phyloP scores from a whole-genome alignment of 345 rosid genomes.

The Durio zibethinus region DNA sequence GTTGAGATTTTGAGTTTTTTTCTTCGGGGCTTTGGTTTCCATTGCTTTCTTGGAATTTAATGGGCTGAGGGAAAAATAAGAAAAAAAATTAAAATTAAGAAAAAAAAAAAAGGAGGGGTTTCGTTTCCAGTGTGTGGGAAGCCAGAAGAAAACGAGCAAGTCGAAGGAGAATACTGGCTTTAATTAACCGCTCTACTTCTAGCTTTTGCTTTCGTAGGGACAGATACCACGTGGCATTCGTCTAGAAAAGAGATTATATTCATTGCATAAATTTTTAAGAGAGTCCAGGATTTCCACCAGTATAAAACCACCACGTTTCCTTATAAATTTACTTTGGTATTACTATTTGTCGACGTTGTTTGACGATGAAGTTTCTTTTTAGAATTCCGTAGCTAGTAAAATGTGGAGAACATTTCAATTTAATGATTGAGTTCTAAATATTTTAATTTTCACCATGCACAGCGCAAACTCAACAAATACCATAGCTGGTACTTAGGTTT shows the following conservation, averaged over 20 bases:
- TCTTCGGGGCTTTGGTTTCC: slow-evolving; percentile 15
- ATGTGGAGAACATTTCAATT: too few relatives aligned
- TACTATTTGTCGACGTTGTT: background rate
- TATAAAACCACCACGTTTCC: background rate
- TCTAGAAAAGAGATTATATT: too few relatives aligned
- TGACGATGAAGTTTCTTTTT: background rate
- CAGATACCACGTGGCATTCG: slow-evolving; percentile 3
- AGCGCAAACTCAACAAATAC: too few relatives aligned
- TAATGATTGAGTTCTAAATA: too few relatives aligned
- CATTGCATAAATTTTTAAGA: background rate
- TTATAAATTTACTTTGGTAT: fast-evolving
- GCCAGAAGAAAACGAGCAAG: background rate
- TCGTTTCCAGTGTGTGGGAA: slow-evolving; percentile 7
- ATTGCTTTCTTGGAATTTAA: slow-evolving; percentile 15
- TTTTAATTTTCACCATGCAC: too few relatives aligned
- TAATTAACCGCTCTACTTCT: background rate
- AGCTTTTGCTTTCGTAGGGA: background rate
- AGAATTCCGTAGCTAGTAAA: too few relatives aligned
- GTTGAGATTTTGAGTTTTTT: slow-evolving; percentile 1
- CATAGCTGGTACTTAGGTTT: too few relatives aligned
- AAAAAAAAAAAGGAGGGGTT: background rate
- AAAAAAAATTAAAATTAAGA: background rate
- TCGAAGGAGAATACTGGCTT: background rate
- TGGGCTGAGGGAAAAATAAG: background rate
- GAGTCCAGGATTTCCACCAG: background rate